Evolutionary conservation across 768 basidiomycete species (phyloP), one percentile per base, ranked within the genome.

Genomic region (Lentinula aciculospora): DNA sequence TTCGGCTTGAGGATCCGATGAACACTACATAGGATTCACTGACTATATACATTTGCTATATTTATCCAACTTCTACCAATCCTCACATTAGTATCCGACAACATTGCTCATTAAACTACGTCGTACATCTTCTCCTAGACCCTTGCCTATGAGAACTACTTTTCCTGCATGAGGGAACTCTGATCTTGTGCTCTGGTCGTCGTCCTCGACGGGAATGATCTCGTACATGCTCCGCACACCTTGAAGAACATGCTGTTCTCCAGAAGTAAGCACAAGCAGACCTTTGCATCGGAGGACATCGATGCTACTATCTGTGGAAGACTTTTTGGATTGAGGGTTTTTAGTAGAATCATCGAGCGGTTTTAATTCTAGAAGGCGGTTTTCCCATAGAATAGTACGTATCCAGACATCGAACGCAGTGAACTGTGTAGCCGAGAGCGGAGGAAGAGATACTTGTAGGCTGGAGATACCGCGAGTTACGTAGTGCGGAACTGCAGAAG

Each of bases 151-250:
- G 58, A 96, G 78, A 2, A 95, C 90, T 23, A 96, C 67, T 72
- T 95, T 96, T 25, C 93, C 92, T 15, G 71, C 70, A 48, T 83
- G 81, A 0, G 82, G 82, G 34, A 85, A 67, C 1, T 81, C 84
- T 25, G 83, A 55, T 7, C 68, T 72, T 1, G 34, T 34, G 32
- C 21, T 32, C 13, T 56, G 19, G 57, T 68, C 69, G 40, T 67
- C 70, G n/a, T 64, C 65, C 54, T 74, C 74, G 39, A 85, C 72
- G 50, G 76, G 70, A 0, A 69, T 66, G 13, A 95, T 80, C 64
- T 99, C 96, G 67, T 95, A 99, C 69, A 98, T 79, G 63, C 76
- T 92, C 62, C 92, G 77, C 12, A 99, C 97, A 2, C 95, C 97
- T 67, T 99, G 97, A 45, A 99, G 72, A 54, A 98, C 82, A 63